A percentile compares a stretch with the other conserved stretches of the same genome.
These are phyloP conservation scores for Grosmannia penicillata DNA, from an alignment of 2,329 filamentous ascomycete genomes.

Conservation along the genomic window DNA sequence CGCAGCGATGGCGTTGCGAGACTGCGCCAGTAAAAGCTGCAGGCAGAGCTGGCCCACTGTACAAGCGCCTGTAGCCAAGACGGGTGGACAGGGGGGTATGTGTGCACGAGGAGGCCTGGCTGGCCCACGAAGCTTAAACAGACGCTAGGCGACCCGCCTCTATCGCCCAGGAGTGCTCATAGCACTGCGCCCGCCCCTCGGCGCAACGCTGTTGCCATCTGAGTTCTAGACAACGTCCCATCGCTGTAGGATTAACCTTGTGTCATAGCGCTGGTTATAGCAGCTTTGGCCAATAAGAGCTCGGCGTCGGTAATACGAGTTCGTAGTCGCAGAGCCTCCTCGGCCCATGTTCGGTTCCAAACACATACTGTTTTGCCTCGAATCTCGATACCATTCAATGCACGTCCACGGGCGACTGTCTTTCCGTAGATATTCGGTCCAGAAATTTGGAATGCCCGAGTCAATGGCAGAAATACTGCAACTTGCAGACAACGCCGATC, in stretches of 20 bases:
- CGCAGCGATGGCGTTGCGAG: no score
- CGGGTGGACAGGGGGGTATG: not conserved
- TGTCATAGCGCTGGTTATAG: not conserved
- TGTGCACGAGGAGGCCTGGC: not conserved
- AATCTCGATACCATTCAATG: no score
- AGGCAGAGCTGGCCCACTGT: no score
- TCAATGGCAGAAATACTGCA: no score
- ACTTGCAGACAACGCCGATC: no score
- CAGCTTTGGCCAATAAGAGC: not conserved
- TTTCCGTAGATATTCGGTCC: no score
- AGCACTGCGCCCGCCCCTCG: constrained; percentile 7
- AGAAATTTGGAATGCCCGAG: no score
- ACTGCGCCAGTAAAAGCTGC: no score
- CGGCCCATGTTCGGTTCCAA: not conserved
- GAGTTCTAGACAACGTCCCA: not conserved
- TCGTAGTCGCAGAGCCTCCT: constrained; percentile 4
- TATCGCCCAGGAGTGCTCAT: no score
- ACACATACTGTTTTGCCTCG: not conserved
- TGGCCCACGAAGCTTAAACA: not conserved
- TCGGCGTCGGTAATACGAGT: no score
- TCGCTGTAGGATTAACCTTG: not conserved
- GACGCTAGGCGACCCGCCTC: not conserved
- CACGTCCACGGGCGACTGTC: no score
- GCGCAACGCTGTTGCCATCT: not conserved
- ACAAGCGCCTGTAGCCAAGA: not conserved